These are phyloP conservation scores for Xylaria grammica DNA, from an alignment of 495 filamentous ascomycete species.

Conservation along the genomic window DNA sequence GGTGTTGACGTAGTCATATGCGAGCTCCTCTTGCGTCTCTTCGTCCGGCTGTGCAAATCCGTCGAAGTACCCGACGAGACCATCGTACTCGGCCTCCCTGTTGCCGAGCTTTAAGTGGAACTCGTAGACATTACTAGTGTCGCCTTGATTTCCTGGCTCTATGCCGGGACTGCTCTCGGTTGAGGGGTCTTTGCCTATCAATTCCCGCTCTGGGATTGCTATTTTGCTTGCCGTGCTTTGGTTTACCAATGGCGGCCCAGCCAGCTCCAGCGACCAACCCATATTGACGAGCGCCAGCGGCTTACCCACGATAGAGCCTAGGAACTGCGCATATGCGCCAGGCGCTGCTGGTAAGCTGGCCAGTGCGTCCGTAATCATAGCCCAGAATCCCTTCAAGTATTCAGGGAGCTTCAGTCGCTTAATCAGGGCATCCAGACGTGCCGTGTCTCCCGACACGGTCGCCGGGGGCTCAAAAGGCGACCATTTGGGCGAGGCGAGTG, in stretches of 20 bases:
- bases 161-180: too few relatives aligned
- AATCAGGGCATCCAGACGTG: constrained; percentile 46
- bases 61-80: constrained; percentile 51
- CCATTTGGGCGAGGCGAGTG: constrained; percentile 34
- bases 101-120: constrained; percentile 54
- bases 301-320: constrained; percentile 47
- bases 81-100: constrained; percentile 41
- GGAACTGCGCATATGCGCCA: constrained; percentile 41
- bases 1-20: constrained; percentile 40
- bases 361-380: constrained; percentile 42
- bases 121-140: constrained; percentile 28
- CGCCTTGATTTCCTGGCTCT: not conserved
- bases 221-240: constrained; percentile 17
- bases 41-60: constrained; percentile 11
- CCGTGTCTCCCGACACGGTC: constrained; percentile 13
- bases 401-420: constrained; percentile 26
- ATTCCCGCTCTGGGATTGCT: not conserved
- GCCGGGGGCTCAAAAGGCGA: constrained; percentile 37
- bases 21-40: constrained; percentile 28
- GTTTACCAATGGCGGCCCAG: constrained; percentile 18
- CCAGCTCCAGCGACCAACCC: constrained; percentile 54
- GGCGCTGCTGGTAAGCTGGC: constrained; percentile 35
- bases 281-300: constrained; percentile 56
- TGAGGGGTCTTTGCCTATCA: too few relatives aligned
- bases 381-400: constrained; percentile 46